These are phyloP conservation scores for Rubia balearica DNA, from an alignment of 305 asterid species.

Conservation along the genomic window DNA sequence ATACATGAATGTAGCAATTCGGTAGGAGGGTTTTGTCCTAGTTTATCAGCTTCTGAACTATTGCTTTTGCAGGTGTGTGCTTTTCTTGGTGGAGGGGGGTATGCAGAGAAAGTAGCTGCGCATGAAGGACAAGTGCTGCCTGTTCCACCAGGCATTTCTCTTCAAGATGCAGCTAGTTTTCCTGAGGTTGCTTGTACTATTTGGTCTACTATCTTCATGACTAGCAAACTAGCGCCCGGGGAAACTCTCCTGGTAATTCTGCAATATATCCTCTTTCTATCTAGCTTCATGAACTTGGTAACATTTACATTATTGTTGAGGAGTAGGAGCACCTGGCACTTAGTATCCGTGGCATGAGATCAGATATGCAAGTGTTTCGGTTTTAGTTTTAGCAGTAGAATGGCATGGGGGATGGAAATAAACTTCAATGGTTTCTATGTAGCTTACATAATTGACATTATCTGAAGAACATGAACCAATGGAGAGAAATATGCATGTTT, in stretches of 20 bases:
- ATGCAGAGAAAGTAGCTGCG: conserved; percentile 85
- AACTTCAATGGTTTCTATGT: not conserved
- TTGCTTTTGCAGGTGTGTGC: conserved; percentile 60
- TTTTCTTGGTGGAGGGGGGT: conserved; percentile 90
- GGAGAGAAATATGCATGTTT: not conserved
- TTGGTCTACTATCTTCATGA: conserved; percentile 93
- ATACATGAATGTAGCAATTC: not conserved
- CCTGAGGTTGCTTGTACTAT: conserved; percentile 97
- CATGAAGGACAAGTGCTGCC: conserved; percentile 81
- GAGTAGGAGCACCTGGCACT: not conserved
- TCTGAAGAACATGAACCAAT: not conserved
- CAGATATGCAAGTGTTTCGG: not conserved
- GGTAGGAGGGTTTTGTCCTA: not conserved
- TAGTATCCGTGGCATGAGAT: not conserved
- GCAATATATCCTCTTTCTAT: not conserved
- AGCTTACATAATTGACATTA: not conserved
- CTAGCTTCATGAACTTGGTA: not conserved
- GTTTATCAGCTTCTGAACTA: not conserved
- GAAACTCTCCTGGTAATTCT: conserved; percentile 70
- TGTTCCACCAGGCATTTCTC: conserved; percentile 70
- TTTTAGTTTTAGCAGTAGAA: not conserved
- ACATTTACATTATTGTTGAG: not conserved
- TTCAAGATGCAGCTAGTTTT: conserved; percentile 85
- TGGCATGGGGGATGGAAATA: not conserved
- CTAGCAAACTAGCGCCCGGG: conserved; percentile 59